phyloP scores from a whole-genome alignment of 176 grass and related monocot genomes.

The Guadua angustifolia region DNA sequence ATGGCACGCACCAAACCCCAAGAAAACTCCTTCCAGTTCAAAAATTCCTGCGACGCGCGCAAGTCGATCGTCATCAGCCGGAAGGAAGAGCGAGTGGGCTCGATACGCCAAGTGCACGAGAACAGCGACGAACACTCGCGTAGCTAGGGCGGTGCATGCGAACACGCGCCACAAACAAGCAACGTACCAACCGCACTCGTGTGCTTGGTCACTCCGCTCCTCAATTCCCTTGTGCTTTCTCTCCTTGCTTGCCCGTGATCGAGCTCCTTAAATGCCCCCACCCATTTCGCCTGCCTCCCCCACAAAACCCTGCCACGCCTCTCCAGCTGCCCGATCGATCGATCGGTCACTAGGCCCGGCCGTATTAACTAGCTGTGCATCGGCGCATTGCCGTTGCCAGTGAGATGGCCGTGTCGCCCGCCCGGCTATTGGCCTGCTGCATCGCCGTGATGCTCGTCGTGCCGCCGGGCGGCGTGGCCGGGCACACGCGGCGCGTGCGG shows the following conservation, averaged over 20 bases:
- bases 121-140: constrained; percentile 21
- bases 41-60: neutral
- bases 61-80: constrained; percentile 40
- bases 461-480: constrained; percentile 2
- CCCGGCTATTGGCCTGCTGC: neutral
- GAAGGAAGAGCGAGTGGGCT: neutral
- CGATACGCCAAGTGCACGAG: constrained; percentile 20
- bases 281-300: neutral
- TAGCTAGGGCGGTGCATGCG: constrained; percentile 37
- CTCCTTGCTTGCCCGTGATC: constrained; percentile 43
- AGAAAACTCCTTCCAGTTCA: no score
- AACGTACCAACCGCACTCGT: constrained; percentile 31
- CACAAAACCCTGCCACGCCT: constrained; percentile 15
- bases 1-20: constrained; percentile 7
- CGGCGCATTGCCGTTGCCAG: neutral
- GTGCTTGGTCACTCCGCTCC: neutral
- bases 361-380: neutral
- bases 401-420: neutral
- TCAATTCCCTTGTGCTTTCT: constrained; percentile 26
- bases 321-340: constrained; percentile 34
- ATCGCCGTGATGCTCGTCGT: constrained; percentile 7
- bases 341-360: neutral
- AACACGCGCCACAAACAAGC: constrained; percentile 23
- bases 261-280: constrained; percentile 37
- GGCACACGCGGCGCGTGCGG: constrained; percentile 22